Evolutionary conservation across 2,329 filamentous ascomycete species (phyloP).

Genomic region (Paraphoma sp.): DNA sequence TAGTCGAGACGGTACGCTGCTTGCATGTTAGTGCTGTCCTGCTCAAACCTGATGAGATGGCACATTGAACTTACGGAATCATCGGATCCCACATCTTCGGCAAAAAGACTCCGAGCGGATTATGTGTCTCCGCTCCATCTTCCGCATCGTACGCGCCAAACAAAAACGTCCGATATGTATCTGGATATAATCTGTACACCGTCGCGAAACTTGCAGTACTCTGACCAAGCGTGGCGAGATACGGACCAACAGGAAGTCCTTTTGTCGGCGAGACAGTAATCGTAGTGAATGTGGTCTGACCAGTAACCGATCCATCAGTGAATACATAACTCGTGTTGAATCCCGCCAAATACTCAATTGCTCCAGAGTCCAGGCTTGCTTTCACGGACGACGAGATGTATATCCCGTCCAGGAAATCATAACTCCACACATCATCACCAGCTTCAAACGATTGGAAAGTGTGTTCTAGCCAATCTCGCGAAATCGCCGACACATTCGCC

Average conservation of each 20-base stretch:
- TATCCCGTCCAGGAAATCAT: constrained; percentile 45
- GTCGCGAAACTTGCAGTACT: constrained; percentile 24
- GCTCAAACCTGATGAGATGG: no score
- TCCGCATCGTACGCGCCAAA: constrained; percentile 39
- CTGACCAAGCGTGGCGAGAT: constrained; percentile 22
- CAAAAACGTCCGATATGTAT: constrained; percentile 38
- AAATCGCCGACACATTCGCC: constrained; percentile 36
- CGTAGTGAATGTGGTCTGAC: not conserved
- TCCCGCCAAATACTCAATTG: constrained; percentile 20
- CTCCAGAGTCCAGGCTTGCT: constrained; percentile 26
- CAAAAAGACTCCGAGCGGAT: constrained; percentile 28
- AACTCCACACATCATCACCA: constrained; percentile 47
- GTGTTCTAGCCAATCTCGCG: constrained; percentile 25
- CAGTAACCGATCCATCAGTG: constrained; percentile 13
- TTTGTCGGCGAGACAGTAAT: constrained; percentile 5
- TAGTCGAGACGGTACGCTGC: constrained; percentile 48
- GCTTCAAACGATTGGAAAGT: constrained; percentile 39
- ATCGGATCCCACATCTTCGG: constrained; percentile 37
- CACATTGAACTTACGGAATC: constrained; percentile 30
- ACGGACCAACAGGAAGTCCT: constrained; percentile 38
- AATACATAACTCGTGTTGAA: constrained; percentile 26
- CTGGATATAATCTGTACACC: constrained; percentile 40
- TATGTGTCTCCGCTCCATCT: constrained; percentile 27
- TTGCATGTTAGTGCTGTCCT: not conserved
- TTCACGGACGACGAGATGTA: constrained; percentile 34